Evolutionary conservation across 768 basidiomycete genomes (phyloP).

Genomic region (Suillus lakei): DNA sequence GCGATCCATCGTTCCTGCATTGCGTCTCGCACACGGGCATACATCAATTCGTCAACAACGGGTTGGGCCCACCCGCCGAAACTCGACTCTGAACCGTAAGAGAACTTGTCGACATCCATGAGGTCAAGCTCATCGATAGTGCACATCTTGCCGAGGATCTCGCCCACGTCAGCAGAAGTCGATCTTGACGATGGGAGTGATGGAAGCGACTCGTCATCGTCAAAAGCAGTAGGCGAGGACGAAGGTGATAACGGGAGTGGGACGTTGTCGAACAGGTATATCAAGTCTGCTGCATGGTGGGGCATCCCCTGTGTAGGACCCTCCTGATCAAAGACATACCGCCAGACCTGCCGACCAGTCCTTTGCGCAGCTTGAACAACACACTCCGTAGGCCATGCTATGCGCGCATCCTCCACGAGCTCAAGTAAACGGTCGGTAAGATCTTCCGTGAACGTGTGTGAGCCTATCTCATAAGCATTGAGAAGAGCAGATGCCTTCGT

Average conservation of each 20-base stretch:
- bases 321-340: conserved; percentile 85
- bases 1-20: conserved; percentile 78
- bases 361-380: conserved; percentile 54
- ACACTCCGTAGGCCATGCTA: conserved; percentile 80
- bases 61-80: conserved; percentile 56
- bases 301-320: conserved; percentile 65
- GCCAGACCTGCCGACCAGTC: conserved; percentile 69
- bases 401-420: conserved; percentile 72
- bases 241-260: conserved; percentile 53
- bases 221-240: conserved; percentile 37
- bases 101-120: conserved; percentile 29
- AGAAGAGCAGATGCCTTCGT: conserved; percentile 62
- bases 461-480: conserved; percentile 72
- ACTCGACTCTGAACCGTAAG: conserved; percentile 17
- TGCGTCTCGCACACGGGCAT: conserved; percentile 67
- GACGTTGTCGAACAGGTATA: conserved; percentile 81
- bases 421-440: conserved; percentile 72
- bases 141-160: conserved; percentile 19
- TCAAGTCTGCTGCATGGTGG: conserved; percentile 73
- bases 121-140: conserved; percentile 32
- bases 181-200: conserved; percentile 35
- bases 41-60: conserved; percentile 69
- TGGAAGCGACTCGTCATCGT: conserved; percentile 35
- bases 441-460: conserved; percentile 66
- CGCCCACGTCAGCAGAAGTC: conserved; percentile 24